Evolutionary conservation across 2,329 filamentous ascomycete species (phyloP).

Genomic region (Eurotiales sp.): DNA sequence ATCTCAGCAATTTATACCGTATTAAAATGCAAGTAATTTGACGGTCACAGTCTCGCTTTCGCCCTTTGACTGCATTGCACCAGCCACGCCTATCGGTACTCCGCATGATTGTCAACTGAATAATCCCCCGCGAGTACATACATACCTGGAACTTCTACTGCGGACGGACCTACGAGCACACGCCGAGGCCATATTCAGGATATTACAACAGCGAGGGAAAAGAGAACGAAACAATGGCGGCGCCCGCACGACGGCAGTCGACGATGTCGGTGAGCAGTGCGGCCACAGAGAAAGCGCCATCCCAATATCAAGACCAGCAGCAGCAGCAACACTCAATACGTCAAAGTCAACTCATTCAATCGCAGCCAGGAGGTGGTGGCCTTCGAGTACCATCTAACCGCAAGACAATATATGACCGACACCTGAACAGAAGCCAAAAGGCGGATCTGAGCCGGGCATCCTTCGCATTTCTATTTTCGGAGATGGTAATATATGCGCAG

Average conservation of each 20-base stretch:
- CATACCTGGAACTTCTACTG: background rate
- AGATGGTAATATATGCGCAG: conserved; percentile 96
- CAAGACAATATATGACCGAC: conserved; percentile 97
- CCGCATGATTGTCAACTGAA: background rate
- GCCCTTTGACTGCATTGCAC: no score
- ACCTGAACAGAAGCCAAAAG: conserved; percentile 83
- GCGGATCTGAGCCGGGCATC: conserved; percentile 87
- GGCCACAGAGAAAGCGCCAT: conserved; percentile 17
- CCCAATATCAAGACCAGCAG: conserved; percentile 17
- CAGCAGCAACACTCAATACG: conserved; percentile 24
- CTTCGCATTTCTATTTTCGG: conserved; percentile 93
- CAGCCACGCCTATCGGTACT: no score
- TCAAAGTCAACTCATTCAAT: conserved; percentile 49
- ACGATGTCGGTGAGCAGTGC: conserved; percentile 24
- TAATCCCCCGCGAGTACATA: background rate
- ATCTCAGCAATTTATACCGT: background rate
- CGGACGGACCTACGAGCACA: background rate
- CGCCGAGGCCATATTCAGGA: background rate
- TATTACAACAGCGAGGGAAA: background rate
- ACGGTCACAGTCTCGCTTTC: no score
- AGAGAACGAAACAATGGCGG: conserved; percentile 11
- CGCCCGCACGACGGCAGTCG: conserved; percentile 13
- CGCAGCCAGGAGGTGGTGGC: conserved; percentile 40
- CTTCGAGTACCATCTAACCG: conserved; percentile 87
- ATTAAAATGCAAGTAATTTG: no score